Evolutionary conservation across 129 eudicot species (phyloP).

Genomic region (Apium graveolens): DNA sequence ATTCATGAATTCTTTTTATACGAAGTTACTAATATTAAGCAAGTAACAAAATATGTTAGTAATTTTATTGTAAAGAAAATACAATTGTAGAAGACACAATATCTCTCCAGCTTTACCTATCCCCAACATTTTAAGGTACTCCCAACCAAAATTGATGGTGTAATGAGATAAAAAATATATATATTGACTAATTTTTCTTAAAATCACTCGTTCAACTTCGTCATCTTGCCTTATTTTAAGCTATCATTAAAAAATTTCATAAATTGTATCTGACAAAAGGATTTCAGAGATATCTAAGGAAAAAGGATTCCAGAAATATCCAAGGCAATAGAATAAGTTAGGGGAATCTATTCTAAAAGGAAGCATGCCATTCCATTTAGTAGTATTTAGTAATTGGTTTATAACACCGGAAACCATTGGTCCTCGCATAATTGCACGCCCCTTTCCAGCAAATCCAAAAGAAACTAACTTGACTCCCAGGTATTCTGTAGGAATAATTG

Average conservation of each 20-base stretch:
- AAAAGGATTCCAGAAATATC: no score
- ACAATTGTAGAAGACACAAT: background rate
- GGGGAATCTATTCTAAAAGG: background rate
- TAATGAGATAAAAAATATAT: no score
- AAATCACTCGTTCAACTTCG: background rate
- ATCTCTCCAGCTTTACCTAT: background rate
- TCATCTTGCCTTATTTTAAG: background rate
- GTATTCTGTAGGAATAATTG: slow-evolving; percentile 97
- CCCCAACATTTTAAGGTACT: background rate
- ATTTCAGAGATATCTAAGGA: background rate
- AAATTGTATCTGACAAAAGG: background rate
- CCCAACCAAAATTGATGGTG: background rate
- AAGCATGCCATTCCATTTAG: slow-evolving; percentile 71
- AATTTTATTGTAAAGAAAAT: background rate
- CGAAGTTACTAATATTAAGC: background rate
- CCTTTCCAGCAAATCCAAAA: slow-evolving; percentile 99
- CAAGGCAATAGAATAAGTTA: no score
- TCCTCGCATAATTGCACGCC: slow-evolving; percentile 99
- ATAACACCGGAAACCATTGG: slow-evolving; percentile 99
- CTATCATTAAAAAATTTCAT: no score
- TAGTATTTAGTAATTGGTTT: slow-evolving; percentile 83
- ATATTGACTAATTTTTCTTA: background rate
- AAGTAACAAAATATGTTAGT: background rate
- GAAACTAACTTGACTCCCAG: slow-evolving; percentile 95
- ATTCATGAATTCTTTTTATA: no score